Percentiles rank a stretch among this genome's conserved stretches.
Conservation (phyloP, 1,284 basidiomycete species). For the Neonothopanus nambi region DNA sequence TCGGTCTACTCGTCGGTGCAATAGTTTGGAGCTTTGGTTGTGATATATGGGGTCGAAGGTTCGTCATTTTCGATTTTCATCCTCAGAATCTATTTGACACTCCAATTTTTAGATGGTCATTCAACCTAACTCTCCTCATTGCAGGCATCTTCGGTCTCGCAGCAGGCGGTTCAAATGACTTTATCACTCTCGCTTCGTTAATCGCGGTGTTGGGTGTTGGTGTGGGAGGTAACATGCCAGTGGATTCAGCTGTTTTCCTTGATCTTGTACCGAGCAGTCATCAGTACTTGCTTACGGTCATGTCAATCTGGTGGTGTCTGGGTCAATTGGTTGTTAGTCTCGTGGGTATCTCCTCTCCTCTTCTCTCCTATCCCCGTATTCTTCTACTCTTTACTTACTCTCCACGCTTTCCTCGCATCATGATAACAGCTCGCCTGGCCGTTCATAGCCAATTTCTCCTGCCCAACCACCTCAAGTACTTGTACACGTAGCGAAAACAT, state of each 20-base stretch:
- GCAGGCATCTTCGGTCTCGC: constrained; percentile 66
- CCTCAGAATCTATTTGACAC: background rate
- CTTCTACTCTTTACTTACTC: background rate
- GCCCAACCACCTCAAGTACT: constrained; percentile 37
- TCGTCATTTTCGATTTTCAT: constrained; percentile 11
- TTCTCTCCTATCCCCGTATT: background rate
- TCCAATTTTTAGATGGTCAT: constrained; percentile 54
- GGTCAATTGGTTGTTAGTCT: constrained; percentile 60
- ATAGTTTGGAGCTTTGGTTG: constrained; percentile 61
- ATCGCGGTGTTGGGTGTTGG: constrained; percentile 61
- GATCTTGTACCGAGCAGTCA: constrained; percentile 62
- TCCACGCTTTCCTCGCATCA: background rate
- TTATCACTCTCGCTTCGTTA: constrained; percentile 51
- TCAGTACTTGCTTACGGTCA: constrained; percentile 62
- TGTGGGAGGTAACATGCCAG: constrained; percentile 72
- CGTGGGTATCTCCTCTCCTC: constrained; percentile 32
- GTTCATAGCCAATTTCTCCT: constrained; percentile 63
- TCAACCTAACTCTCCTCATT: constrained; percentile 76
- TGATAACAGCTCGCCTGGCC: constrained; percentile 60
- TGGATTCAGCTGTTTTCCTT: constrained; percentile 79
- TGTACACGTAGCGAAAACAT: constrained; percentile 49
- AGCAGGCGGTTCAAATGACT: constrained; percentile 59
- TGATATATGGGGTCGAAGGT: constrained; percentile 63
- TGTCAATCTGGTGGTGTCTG: constrained; percentile 69
- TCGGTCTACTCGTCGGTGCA: constrained; percentile 68